phyloP scores from a whole-genome alignment of 371 early-diverging fungal species.

The Mortierella sp. region DNA sequence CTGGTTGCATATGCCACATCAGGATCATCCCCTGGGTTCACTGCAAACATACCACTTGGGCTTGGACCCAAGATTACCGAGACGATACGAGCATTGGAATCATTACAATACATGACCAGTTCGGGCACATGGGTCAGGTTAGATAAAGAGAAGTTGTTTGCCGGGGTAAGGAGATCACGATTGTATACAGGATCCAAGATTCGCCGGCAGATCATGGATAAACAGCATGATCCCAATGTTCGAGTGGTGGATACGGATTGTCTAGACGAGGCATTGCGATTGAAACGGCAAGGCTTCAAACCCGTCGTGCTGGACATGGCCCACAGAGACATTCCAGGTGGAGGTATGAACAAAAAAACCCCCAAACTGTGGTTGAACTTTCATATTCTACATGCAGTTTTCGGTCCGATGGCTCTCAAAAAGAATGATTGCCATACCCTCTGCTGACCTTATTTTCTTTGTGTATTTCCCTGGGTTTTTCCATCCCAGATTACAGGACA shows the following conservation, averaged over 20 bases:
- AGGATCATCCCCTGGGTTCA: constrained; percentile 21
- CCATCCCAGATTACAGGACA: constrained; percentile 36
- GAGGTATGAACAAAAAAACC: too few relatives aligned
- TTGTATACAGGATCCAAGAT: constrained; percentile 43
- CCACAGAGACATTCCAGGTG: constrained; percentile 51
- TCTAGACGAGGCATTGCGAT: constrained; percentile 50
- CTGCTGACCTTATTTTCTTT: background rate
- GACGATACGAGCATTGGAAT: constrained; percentile 37
- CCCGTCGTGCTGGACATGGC: constrained; percentile 60
- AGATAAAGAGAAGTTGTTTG: constrained; percentile 40
- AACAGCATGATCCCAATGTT: constrained; percentile 48
- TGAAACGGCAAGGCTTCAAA: constrained; percentile 54
- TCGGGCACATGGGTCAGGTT: constrained; percentile 19
- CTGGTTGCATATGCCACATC: constrained; percentile 4
- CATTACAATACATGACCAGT: constrained; percentile 32
- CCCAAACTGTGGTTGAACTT: too few relatives aligned
- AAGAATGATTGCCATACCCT: too few relatives aligned
- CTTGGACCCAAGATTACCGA: constrained; percentile 35
- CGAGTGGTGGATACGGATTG: constrained; percentile 51
- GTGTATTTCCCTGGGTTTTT: background rate
- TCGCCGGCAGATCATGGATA: constrained; percentile 46
- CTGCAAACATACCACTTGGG: constrained; percentile 9
- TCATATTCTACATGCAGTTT: too few relatives aligned
- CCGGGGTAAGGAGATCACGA: constrained; percentile 40
- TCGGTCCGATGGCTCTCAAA: too few relatives aligned